Evolutionary conservation across 305 asterid species (phyloP).

Genomic region (Fraxinus velutina): DNA sequence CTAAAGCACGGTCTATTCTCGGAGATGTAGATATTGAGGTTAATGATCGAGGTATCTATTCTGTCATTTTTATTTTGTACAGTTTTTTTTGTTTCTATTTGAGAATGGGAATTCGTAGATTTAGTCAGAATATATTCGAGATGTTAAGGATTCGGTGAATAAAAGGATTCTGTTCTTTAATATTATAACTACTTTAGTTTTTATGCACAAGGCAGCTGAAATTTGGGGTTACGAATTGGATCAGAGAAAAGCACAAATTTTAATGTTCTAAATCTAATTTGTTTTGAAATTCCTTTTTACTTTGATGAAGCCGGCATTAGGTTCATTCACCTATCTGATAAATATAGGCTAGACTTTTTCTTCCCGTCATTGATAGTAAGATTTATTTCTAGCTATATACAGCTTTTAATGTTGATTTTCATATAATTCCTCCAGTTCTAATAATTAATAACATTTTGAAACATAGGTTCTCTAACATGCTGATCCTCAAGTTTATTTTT

Average conservation of each 20-base stretch:
- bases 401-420: not conserved
- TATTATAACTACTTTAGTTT: not conserved
- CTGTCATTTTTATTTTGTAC: not conserved
- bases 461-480: not conserved
- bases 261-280: not conserved
- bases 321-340: not conserved
- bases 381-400: not conserved
- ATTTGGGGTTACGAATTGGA: not conserved
- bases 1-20: constrained; percentile 66
- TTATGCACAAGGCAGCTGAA: constrained; percentile 22
- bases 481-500: not conserved
- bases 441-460: not conserved
- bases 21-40: constrained; percentile 35
- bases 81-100: not conserved
- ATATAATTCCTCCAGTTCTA: not conserved
- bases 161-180: not conserved
- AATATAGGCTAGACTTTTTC: not conserved
- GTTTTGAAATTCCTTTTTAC: not conserved
- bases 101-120: not conserved
- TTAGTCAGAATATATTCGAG: not conserved
- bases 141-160: not conserved
- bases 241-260: not conserved
- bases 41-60: constrained; percentile 32
- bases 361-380: not conserved
- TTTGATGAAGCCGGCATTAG: not conserved